Evolutionary conservation across 441 rosid species (phyloP).

Genomic region (Corymbia calophylla): DNA sequence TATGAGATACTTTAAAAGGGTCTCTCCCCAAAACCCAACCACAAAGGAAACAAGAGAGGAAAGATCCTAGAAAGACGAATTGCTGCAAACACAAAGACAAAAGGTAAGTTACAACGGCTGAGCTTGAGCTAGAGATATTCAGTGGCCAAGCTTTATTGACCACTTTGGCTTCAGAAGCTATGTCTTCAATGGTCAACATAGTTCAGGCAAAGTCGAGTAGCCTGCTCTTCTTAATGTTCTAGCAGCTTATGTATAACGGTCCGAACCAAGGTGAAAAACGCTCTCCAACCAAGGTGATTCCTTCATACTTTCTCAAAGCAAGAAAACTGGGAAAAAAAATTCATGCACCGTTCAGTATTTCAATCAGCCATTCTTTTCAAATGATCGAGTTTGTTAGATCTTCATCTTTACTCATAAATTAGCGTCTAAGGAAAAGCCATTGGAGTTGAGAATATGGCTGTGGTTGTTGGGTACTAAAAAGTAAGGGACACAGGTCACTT

Average conservation of each 20-base stretch:
- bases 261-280: not conserved
- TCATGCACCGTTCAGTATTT: not conserved
- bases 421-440: not conserved
- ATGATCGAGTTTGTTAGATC: not conserved
- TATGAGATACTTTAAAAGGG: not conserved
- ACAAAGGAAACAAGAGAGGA: not conserved
- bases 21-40: not conserved
- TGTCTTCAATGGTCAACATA: not conserved
- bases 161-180: not conserved
- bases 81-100: not conserved
- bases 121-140: not conserved
- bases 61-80: not conserved
- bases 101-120: not conserved
- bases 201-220: not conserved
- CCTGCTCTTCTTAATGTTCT: not conserved
- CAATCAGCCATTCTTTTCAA: not conserved
- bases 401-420: not conserved
- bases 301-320: not conserved
- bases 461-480: not conserved
- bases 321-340: not conserved
- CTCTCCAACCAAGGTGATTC: not conserved
- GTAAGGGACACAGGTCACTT: not conserved
- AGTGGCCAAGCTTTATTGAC: not conserved
- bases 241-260: not conserved
- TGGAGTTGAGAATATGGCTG: not conserved